Evolutionary conservation across 1,284 basidiomycete genomes (phyloP), one percentile per base, ranked within the genome.

Genomic region (Sphaerobolus stellatus): DNA sequence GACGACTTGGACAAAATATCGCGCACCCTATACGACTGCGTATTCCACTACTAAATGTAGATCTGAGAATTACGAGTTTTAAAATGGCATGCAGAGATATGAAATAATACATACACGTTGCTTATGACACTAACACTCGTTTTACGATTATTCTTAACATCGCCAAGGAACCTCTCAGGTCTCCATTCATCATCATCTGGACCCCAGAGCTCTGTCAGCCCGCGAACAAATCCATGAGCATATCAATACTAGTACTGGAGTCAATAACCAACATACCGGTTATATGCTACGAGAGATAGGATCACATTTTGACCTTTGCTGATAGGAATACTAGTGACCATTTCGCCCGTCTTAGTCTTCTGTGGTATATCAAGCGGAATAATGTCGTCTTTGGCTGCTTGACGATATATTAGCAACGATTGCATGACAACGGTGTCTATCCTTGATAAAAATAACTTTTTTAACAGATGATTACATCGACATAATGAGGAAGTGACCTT

Each of bases 361-460:
- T 79, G 56, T 3, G 78, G 72, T 38, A 59, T 62, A 18, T 62
- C 66, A 20, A 79, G 70, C 2, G 77, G 78, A 51, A 80, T 69
- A 46, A 75, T 59, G 59, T 79, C 75, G 62, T 79, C 76, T 18
- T 63, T 57, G 0, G 51, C 52, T 52, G 3, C 68, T 54, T 74
- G 62, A 46, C 76, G 65, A 20, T 11, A 52, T 16, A 13, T 16
- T 41, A 5, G 24, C 20, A 29, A 44, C 41, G 24, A 52, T 52
- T 9, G 50, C 14, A 65, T 62, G 45, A 67, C 67, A 47, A 66
- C 64, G 77, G 77, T 45, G 11, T 27, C 40, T 52, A 24, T 52
- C 50, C 50, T 52, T 46, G n/a, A n/a, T n/a, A 28, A 30, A 52
- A 3, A 38, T 36, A 14, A 16, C n/a, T n/a, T n/a, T n/a, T n/a